Evolutionary conservation across 2,329 filamentous ascomycete genomes (phyloP), one percentile per base, ranked within the genome.

Genomic region (Colletotrichum karsti): DNA sequence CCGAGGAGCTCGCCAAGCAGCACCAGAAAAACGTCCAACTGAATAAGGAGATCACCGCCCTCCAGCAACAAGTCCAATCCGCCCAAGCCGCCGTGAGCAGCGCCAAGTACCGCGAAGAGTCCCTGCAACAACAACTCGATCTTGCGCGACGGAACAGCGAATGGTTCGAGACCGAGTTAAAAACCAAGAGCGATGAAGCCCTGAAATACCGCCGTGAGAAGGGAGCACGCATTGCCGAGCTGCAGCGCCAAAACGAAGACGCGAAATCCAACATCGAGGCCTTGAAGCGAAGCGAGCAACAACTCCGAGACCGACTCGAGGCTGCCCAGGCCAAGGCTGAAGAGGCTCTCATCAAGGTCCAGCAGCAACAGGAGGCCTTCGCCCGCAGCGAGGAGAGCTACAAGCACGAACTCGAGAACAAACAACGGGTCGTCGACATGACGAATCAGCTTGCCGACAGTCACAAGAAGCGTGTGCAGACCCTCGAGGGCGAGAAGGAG

Each of bases 131-230:
- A 78, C 95, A 98, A 78, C 87, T 98, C 37, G 94, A 97, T 44
- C 85, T 97, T 63, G 90, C 95, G 18, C 94, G 94, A 77, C 92
- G 92, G 75, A 97, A 94, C 82, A 93, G 93, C 71, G 95, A 98
- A 74, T 99, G 94, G 93, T 92, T 96, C 63, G 94, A 98, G 76
- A 90, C 87, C 44, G 96, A 99, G 79, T 87, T 98, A 22, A 95
- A 97, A 83, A 95, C 93, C 1, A 97, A 97, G 82, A 91, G 89
- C 69, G 89, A 91, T 8, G 96, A 99, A 77, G 90, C 94, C 53
- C 88, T 95, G 72, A 97, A 95, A 76, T 95, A 93, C 80, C 90
- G 96, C 70, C 98, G 97, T 77, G 96, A 99, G 77, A 98, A 98
- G 85, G 93, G 93, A 70, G 91, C 94, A 2, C 92, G 93, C 41